Percentiles rank a stretch among this genome's conserved stretches.
Evolutionary conservation across 768 basidiomycete species (phyloP).

Genomic region (Suillus subluteus): DNA sequence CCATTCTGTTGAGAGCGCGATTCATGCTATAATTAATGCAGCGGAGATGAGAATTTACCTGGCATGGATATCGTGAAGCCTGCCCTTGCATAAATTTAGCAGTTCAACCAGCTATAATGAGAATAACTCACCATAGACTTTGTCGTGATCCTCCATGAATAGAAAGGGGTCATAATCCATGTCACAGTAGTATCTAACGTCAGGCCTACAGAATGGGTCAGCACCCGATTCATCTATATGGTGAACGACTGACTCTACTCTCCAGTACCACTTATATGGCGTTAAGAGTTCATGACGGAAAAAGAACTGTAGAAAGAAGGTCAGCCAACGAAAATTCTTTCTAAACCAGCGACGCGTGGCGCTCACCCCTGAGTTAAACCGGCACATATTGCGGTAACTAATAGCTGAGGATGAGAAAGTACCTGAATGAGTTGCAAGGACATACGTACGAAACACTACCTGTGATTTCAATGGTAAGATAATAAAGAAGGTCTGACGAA

Average conservation of each 20-base stretch:
- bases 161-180: slow-evolving; percentile 54
- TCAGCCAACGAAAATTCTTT: slow-evolving; percentile 9
- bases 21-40: neutral
- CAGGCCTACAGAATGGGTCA: slow-evolving; percentile 40
- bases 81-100: slow-evolving; percentile 19
- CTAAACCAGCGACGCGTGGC: neutral
- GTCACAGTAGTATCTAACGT: slow-evolving; percentile 59
- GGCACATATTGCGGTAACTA: slow-evolving; percentile 79
- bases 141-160: slow-evolving; percentile 56
- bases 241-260: slow-evolving; percentile 49
- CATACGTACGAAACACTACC: slow-evolving; percentile 48
- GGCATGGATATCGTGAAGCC: slow-evolving; percentile 68
- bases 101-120: neutral
- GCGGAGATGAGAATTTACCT: neutral
- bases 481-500: slow-evolving; percentile 1
- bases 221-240: neutral
- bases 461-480: slow-evolving; percentile 21
- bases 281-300: slow-evolving; percentile 56
- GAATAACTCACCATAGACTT: slow-evolving; percentile 47
- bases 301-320: slow-evolving; percentile 46
- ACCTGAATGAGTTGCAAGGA: neutral
- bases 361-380: slow-evolving; percentile 70
- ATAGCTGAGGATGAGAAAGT: neutral
- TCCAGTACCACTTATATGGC: slow-evolving; percentile 64
- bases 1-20: slow-evolving; percentile 44